Evolutionary conservation across 2,329 filamentous ascomycete species (phyloP).

Genomic region (Penicillium hordei): DNA sequence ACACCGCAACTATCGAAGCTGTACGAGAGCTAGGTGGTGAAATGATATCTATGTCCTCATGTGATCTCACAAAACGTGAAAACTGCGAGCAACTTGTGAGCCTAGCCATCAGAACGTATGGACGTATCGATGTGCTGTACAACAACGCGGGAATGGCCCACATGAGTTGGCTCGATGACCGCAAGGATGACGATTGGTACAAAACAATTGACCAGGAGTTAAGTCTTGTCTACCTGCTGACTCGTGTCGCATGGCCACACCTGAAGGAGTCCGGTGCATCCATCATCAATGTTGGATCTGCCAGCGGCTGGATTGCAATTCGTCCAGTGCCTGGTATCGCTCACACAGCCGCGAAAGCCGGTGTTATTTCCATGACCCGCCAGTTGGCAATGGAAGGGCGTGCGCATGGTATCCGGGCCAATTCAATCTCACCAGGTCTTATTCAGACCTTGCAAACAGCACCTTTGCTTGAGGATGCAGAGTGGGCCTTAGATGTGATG

Average conservation of each 20-base stretch:
- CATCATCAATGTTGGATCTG: slow-evolving; percentile 3
- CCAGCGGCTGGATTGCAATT: background rate
- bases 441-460: background rate
- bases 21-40: background rate
- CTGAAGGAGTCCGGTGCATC: slow-evolving; percentile 1
- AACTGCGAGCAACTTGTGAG: background rate
- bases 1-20: background rate
- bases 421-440: slow-evolving; percentile 1
- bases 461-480: background rate
- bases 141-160: background rate
- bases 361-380: slow-evolving; percentile 8
- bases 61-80: slow-evolving; percentile 1
- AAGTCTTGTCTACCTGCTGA: background rate
- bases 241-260: slow-evolving; percentile 1
- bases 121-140: slow-evolving; percentile 1
- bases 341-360: slow-evolving; percentile 5
- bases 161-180: slow-evolving; percentile 2
- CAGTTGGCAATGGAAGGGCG: slow-evolving; percentile 7
- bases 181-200: slow-evolving; percentile 2
- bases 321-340: background rate
- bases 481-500: background rate
- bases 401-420: slow-evolving; percentile 2
- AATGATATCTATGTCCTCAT: background rate
- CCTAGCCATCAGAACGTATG: background rate
- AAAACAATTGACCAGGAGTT: slow-evolving; percentile 4